Conservation (phyloP, 176 grass and related monocot genomes). For the Carex scoparia region DNA sequence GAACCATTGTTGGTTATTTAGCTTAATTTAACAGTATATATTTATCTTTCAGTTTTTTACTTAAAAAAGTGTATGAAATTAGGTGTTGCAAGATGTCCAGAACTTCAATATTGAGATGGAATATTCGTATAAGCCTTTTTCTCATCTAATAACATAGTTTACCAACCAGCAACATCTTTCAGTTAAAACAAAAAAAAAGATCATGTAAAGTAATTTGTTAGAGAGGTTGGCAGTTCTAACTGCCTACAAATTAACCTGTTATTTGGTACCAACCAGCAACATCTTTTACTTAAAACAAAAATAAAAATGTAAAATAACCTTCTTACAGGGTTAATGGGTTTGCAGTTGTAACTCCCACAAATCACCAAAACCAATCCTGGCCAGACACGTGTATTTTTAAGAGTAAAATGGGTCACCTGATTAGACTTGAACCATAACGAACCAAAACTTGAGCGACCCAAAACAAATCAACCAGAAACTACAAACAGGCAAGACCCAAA, state of each 20-base stretch:
- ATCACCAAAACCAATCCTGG: neutral
- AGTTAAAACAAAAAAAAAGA: neutral
- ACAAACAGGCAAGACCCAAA: neutral
- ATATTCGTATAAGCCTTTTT: no score
- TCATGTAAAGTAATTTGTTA: neutral
- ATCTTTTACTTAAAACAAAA: neutral
- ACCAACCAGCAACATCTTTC: neutral
- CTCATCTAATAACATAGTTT: neutral
- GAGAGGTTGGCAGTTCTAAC: neutral
- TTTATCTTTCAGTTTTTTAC: no score
- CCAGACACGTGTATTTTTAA: neutral
- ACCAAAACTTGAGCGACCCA: neutral
- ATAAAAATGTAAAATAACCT: neutral
- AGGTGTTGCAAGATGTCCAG: no score
- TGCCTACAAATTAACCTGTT: neutral
- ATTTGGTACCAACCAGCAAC: neutral
- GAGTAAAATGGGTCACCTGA: neutral
- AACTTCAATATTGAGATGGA: no score
- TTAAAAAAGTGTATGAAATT: no score
- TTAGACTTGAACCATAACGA: constrained; percentile 5
- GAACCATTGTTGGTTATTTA: no score
- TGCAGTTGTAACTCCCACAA: no score
- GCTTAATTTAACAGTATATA: no score
- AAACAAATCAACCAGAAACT: neutral
- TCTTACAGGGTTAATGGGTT: no score